Evolutionary conservation across 805 yeast genomes (phyloP).

Genomic region (Cyberlindnera americana): DNA sequence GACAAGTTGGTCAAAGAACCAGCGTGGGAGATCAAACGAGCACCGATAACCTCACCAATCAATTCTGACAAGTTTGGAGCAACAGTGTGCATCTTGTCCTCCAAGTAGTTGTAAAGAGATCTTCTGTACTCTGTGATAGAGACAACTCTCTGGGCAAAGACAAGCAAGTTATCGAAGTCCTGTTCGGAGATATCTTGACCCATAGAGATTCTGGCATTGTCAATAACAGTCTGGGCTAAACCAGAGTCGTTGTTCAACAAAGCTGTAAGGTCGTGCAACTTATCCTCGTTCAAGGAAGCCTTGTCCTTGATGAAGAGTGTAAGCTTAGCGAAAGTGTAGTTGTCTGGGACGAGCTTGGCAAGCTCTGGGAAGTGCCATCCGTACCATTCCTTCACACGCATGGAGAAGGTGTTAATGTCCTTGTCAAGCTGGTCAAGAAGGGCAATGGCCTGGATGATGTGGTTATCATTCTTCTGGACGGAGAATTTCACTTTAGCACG

Average conservation of each 20-base stretch:
- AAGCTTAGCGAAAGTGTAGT: slow-evolving; percentile 92
- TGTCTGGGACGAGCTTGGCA: slow-evolving; percentile 97
- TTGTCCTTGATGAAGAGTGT: slow-evolving; percentile 84
- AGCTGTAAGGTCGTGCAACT: slow-evolving; percentile 88
- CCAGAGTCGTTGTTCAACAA: slow-evolving; percentile 81
- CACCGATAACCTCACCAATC: slow-evolving; percentile 99
- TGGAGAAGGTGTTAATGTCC: slow-evolving; percentile 95
- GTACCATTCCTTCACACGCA: slow-evolving; percentile 99
- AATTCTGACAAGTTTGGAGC: slow-evolving; percentile 96
- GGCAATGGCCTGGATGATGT: slow-evolving; percentile 97
- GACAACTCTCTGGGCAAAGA: slow-evolving; percentile 92
- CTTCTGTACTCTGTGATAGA: slow-evolving; percentile 88
- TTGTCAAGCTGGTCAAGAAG: slow-evolving; percentile 93
- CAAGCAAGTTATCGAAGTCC: slow-evolving; percentile 87
- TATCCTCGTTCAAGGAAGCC: slow-evolving; percentile 72
- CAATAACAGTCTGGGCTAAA: slow-evolving; percentile 84
- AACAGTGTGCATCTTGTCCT: slow-evolving; percentile 95
- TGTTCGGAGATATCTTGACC: slow-evolving; percentile 96
- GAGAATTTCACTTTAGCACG: slow-evolving; percentile 98
- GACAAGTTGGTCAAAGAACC: slow-evolving; percentile 96
- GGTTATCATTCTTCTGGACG: slow-evolving; percentile 98
- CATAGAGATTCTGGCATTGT: slow-evolving; percentile 96
- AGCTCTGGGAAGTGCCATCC: slow-evolving; percentile 99
- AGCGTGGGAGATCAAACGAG: slow-evolving; percentile 96
- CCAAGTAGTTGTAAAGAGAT: slow-evolving; percentile 76